Percentiles rank a stretch among this genome's conserved stretches.
phyloP scores from a whole-genome alignment of 768 basidiomycete genomes.

The Leccinum variicolor region DNA sequence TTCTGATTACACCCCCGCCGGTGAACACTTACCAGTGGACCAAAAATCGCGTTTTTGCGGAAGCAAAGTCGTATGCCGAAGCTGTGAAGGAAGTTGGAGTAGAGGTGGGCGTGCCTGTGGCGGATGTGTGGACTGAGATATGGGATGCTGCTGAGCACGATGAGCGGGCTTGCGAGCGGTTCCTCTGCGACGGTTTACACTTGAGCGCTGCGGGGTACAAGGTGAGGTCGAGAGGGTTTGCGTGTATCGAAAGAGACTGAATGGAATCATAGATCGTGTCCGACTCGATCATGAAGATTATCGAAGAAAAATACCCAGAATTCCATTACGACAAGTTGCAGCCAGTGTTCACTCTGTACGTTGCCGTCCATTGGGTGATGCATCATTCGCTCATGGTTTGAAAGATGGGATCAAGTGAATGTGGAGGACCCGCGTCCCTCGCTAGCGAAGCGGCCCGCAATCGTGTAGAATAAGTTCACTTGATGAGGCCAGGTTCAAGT shows the following conservation, averaged over 20 bases:
- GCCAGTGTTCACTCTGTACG: conserved; percentile 40
- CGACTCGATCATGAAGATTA: conserved; percentile 56
- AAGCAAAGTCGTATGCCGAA: conserved; percentile 66
- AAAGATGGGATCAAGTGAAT: neutral
- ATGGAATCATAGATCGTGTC: conserved; percentile 54
- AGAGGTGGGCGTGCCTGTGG: conserved; percentile 53
- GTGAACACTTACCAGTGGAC: conserved; percentile 61
- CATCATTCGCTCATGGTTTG: neutral
- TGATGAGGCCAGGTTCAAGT: no score
- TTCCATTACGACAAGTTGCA: conserved; percentile 62
- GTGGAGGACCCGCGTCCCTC: neutral
- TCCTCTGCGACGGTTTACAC: conserved; percentile 77
- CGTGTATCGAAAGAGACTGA: conserved; percentile 3
- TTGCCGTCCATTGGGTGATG: neutral
- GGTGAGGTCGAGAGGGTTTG: conserved; percentile 39
- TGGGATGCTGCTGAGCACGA: conserved; percentile 65
- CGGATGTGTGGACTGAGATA: conserved; percentile 74
- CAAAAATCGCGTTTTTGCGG: conserved; percentile 50
- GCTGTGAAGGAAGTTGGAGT: conserved; percentile 61
- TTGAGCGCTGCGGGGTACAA: conserved; percentile 68
- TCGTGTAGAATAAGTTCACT: neutral
- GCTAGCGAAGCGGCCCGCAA: neutral
- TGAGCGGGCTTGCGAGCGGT: conserved; percentile 48
- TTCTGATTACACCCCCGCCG: conserved; percentile 86
- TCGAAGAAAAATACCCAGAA: conserved; percentile 60